A percentile compares a stretch with the other conserved stretches of the same genome.
Evolutionary conservation across 371 early-diverging fungal genomes (phyloP).

Genomic region (Mortierella sp.): DNA sequence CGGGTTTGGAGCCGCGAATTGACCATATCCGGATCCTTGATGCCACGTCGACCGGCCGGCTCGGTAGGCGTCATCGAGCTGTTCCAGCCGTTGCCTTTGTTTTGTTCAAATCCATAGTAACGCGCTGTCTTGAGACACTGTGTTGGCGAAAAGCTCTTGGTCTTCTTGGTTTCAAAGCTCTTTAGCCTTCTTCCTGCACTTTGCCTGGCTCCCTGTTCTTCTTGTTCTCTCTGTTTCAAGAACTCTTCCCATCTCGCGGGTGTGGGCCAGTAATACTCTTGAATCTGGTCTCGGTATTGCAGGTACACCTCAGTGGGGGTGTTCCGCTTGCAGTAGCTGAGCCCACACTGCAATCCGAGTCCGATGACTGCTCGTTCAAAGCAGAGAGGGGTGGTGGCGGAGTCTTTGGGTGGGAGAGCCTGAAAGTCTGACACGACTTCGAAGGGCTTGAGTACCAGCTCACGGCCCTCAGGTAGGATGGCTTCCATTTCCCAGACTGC

Average conservation of each 20-base stretch:
- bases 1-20: constrained; percentile 3
- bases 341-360: constrained; percentile 58
- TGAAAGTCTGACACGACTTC: constrained; percentile 54
- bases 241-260: constrained; percentile 1
- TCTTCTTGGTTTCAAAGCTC: background rate
- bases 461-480: constrained; percentile 28
- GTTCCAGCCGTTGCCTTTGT: background rate
- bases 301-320: constrained; percentile 55
- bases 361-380: constrained; percentile 63
- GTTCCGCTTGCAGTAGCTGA: constrained; percentile 57
- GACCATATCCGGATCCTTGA: constrained; percentile 37
- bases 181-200: background rate
- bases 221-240: constrained; percentile 10
- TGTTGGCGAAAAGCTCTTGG: background rate
- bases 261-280: constrained; percentile 23
- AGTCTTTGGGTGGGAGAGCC: constrained; percentile 26
- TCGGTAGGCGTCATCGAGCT: background rate
- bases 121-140: constrained; percentile 23
- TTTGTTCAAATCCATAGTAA: constrained; percentile 25
- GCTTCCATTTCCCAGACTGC: constrained; percentile 32
- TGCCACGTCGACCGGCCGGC: constrained; percentile 1
- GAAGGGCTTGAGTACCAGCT: constrained; percentile 45
- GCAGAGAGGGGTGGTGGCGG: constrained; percentile 52
- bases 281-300: constrained; percentile 45
- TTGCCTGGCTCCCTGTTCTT: constrained; percentile 7